A percentile compares a stretch with the other conserved stretches of the same genome.
Evolutionary conservation across 2,329 filamentous ascomycete genomes (phyloP).

Genomic region (Pseudocercospora fuligena): DNA sequence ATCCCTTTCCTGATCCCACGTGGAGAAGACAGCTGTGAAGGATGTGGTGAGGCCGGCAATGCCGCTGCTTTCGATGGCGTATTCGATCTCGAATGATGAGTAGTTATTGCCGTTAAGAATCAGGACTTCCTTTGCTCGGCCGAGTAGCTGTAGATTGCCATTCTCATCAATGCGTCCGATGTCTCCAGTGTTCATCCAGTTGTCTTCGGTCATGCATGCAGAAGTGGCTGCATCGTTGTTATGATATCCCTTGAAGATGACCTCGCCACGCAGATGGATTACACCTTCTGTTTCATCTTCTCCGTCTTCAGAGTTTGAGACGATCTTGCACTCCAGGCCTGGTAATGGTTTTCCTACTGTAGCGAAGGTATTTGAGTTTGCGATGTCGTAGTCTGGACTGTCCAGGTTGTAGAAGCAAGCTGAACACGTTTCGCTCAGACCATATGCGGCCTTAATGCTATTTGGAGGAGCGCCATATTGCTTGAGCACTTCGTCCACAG

Average conservation of each 20-base stretch:
- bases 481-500: slow-evolving; percentile 20
- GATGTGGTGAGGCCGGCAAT: slow-evolving; percentile 24
- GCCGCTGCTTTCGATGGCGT: slow-evolving; percentile 26
- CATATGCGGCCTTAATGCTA: slow-evolving; percentile 29
- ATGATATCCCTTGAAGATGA: slow-evolving; percentile 47
- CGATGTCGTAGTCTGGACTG: slow-evolving; percentile 26
- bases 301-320: slow-evolving; percentile 6
- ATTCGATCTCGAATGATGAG: slow-evolving; percentile 32
- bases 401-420: slow-evolving; percentile 33
- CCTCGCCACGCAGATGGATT: slow-evolving; percentile 20
- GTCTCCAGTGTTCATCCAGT: slow-evolving; percentile 43
- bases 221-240: slow-evolving; percentile 43
- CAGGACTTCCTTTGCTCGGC: slow-evolving; percentile 31
- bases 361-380: slow-evolving; percentile 26
- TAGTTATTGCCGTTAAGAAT: slow-evolving; percentile 34
- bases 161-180: slow-evolving; percentile 27
- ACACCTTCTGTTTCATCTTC: slow-evolving; percentile 15
- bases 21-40: slow-evolving; percentile 30
- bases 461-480: slow-evolving; percentile 24
- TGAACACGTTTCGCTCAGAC: slow-evolving; percentile 33
- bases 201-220: slow-evolving; percentile 42
- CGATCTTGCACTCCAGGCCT: slow-evolving; percentile 26
- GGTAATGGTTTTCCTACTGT: slow-evolving; percentile 27
- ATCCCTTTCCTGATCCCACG: slow-evolving; percentile 27
- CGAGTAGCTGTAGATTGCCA: slow-evolving; percentile 30